Evolutionary conservation across 352 stramenopile genomes (phyloP), one percentile per base, ranked within the genome.

Genomic region (Plasmopara halstedii): DNA sequence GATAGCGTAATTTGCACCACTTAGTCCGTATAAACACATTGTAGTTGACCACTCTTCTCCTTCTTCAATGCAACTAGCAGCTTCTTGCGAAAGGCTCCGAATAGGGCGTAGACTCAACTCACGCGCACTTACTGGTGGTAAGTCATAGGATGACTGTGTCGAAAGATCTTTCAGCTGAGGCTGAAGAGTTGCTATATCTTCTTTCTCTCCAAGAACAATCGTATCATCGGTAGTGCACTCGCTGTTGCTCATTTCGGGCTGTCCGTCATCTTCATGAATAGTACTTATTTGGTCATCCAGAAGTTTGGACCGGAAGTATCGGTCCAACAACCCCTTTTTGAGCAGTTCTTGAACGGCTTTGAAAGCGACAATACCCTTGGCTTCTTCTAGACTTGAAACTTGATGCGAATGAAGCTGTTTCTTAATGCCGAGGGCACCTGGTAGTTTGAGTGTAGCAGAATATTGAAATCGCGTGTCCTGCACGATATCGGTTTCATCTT

Each of bases 121-220:
- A 1, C 47, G 57, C 0, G 79, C 82, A 49, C 75, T 88, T n/a
- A 85, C 75, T 6, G 82, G 77, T 0, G 82, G 82, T 26, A 94
- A 54, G 51, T 94, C 82, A 41, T 94, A 94, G 20, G 74, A 87
- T 37, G 80, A 85, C 38, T 94, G 82, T 6, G 76, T 85, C 40
- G 70, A 85, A 26, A 91, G 35, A 56, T 94, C 82, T 31, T 52
- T 45, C n/a, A 88, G 50, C 33, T 79, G 70, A 6, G 39, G 8
- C 4, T 49, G 39, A 11, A 4, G 45, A 4, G 37, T 37, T 6
- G 52, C 51, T 3, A 20, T 20, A 39, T 63, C 53, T 13, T 64
- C 60, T 11, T 58, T 50, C 20, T 63, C 60, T 34, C 37, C 60
- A 26, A 76, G 49, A 18, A 73, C 45, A 18, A 70, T 64, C n/a